Evolutionary conservation across 164 flowering plant genomes (phyloP), one percentile per base, ranked within the genome.

Genomic region (Magnolia kwangsiensis): DNA sequence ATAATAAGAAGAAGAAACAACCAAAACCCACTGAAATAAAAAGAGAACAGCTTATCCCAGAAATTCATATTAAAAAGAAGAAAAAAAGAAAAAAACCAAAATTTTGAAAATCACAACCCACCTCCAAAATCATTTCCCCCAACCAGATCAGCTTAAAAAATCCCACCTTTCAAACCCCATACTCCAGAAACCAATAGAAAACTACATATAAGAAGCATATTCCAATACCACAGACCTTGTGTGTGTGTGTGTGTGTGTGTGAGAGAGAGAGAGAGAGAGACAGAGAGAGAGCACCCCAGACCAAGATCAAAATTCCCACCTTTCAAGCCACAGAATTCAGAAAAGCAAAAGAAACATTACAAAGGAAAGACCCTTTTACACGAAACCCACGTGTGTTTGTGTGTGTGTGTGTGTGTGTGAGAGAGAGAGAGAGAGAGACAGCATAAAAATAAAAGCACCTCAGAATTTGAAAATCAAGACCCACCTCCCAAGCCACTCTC

Each of bases 401-500:
- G 0, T 4, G 45, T 4, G 45, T 4, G 45, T 55, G 24, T 23
- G 37, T 1, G 37, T 1, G 37, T 1, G 37, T 1, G 37, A 31
- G 37, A 31, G 37, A 31, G 45, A 37, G 45, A 37, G 45, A 37
- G 45, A 37, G 45, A 37, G 45, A 37, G 45, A 37, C 7, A 4
- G 45, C 29, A 27, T 27, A 37, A 0, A 37, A 5, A 37, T 37
- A 3, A 27, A 27, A 27, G 18, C 61, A 55, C 61, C 61, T 55
- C 61, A 16, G 64, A 50, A 51, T 67, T 49, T 16, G 63, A 31
- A 51, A 51, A 68, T 6, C 71, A 50, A 72, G 23, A 51, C 50
- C 74, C 74, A 72, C 63, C 63, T 72, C 74, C 63, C 51, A 72
- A 72, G 11, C 23, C 45, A 8, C 55, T 50, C 55, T 24, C 19